Conservation (phyloP, 495 filamentous ascomycete species). For the Pseudevernia furfuracea region DNA sequence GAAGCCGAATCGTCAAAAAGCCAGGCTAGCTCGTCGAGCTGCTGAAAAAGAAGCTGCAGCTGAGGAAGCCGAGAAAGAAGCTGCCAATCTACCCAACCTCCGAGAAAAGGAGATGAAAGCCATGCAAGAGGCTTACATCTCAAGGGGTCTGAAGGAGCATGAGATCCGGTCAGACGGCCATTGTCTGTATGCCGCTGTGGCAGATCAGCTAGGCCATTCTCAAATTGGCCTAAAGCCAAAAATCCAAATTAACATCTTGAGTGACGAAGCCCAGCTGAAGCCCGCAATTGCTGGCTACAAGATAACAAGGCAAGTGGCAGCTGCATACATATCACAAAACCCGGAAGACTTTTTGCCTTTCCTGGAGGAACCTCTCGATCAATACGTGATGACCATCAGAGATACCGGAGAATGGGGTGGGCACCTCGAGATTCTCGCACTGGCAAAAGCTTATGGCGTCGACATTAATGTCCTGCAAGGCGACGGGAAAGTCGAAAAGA, state of each 20-base stretch:
- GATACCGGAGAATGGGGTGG: constrained; percentile 97
- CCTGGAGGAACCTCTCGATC: constrained; percentile 72
- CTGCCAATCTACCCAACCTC: constrained; percentile 63
- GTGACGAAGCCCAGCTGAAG: not conserved
- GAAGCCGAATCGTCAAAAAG: constrained; percentile 88
- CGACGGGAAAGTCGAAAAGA: constrained; percentile 67
- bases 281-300: constrained; percentile 13
- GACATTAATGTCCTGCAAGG: constrained; percentile 80
- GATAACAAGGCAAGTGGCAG: constrained; percentile 38
- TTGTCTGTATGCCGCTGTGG: constrained; percentile 89
- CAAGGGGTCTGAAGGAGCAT: constrained; percentile 59
- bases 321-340: constrained; percentile 50
- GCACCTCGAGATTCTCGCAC: constrained; percentile 77
- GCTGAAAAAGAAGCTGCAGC: constrained; percentile 69
- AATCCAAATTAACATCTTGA: constrained; percentile 15
- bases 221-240: constrained; percentile 41
- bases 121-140: constrained; percentile 59
- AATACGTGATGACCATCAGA: constrained; percentile 67
- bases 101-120: constrained; percentile 60
- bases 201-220: constrained; percentile 60
- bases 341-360: constrained; percentile 59
- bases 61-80: constrained; percentile 63
- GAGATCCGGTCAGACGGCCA: constrained; percentile 86
- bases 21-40: constrained; percentile 77
- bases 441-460: constrained; percentile 75